Evolutionary conservation across 2,329 filamentous ascomycete species (phyloP), one percentile per base, ranked within the genome.

Genomic region (Monosporascus sp.): DNA sequence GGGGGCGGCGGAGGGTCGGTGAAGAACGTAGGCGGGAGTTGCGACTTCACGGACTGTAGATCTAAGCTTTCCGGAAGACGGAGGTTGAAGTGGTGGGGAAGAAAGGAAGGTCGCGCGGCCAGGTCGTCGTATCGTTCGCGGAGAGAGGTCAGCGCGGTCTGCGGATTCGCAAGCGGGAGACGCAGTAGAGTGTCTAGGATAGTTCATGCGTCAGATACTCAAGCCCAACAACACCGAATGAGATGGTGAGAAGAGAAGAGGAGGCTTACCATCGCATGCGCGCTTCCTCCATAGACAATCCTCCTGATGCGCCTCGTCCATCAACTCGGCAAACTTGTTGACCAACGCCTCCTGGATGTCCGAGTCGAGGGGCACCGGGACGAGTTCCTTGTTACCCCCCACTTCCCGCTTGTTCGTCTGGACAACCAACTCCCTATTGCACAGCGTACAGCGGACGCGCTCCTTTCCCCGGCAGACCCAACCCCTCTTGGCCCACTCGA

Each of bases 401-500:
- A 77, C 72, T 52, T 79, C 78, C 63, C 80, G 82, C 51, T 78
- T 78, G 63, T 82, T 86, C 37, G 96, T 75, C 71, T 89, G 91
- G 50, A 97, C 88, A 5, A 94, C 81, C 41, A 97, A 78, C 62
- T 95, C 89, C 63, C 88, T 87, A 65, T 87, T 87, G 65, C 94
- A 99, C 2, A 92, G 84, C 41, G 88, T 86, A 68, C 94, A 99
- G 18, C 85, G 84, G 17, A 97, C 90, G 4, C 88, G 88, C 70
- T 96, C 91, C 59, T 85, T 85, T 62, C 87, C 87, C 46, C 88
- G 84, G 64, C 93, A 97, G 4, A 87, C 79, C 93, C 94, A 99
- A 1, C 93, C 93, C 54, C 89, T 78, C 75, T 93, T 96, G 1
- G 92, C 92, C 94, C 94, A 99, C 68, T 91, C 88, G 7, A 97